Evolutionary conservation across 805 yeast genomes (phyloP).

Genomic region (Nakazawaea anatomiae): DNA sequence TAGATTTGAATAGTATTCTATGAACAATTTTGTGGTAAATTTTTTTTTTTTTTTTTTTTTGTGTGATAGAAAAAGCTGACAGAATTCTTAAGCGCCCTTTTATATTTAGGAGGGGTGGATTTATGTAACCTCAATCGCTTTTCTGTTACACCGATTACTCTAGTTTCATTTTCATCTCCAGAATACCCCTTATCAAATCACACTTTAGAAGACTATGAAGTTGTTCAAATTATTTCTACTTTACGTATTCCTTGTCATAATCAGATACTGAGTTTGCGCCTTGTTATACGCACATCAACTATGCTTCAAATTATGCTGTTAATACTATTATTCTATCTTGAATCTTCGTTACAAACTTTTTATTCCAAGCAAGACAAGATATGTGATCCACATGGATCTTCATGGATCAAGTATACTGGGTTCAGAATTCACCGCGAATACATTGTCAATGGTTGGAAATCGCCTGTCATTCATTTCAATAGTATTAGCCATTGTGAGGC

Average conservation of each 20-base stretch:
- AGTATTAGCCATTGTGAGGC: conserved; percentile 44
- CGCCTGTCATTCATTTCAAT: conserved; percentile 37
- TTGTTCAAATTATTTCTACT: conserved; percentile 2
- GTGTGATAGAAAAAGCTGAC: too few species aligned
- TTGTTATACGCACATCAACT: too few species aligned
- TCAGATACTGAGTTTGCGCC: conserved; percentile 12
- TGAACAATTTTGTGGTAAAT: too few species aligned
- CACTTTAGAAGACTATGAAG: neutral
- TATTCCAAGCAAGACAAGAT: conserved; percentile 22
- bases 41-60: too few species aligned
- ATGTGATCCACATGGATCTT: conserved; percentile 27
- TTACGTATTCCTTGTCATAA: conserved; percentile 15
- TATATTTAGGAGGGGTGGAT: too few species aligned
- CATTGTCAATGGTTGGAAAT: conserved; percentile 29
- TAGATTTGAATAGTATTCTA: neutral
- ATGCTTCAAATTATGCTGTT: too few species aligned
- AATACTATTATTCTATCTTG: neutral
- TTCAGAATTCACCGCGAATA: conserved; percentile 47
- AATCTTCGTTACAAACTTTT: neutral
- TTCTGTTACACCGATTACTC: neutral
- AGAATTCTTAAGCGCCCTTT: too few species aligned
- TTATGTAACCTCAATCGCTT: neutral
- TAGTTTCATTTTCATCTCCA: neutral
- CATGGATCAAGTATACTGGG: conserved; percentile 43
- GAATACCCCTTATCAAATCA: too few species aligned